Evolutionary conservation across 257 asterid genomes (phyloP).

Genomic region (Solanum microdontum): DNA sequence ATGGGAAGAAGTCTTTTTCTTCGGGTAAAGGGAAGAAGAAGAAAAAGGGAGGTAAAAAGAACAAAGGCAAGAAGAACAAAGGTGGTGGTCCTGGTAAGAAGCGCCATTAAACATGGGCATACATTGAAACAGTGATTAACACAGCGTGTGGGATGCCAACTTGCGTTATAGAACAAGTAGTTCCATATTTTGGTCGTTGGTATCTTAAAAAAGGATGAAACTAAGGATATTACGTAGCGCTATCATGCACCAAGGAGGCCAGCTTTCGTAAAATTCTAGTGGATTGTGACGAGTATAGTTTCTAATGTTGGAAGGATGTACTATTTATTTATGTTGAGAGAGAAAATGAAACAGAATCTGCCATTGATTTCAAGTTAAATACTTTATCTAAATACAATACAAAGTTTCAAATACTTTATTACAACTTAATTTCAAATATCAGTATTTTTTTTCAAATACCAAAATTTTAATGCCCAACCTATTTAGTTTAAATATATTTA

Average conservation of each 20-base stretch:
- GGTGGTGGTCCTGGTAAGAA: conserved; percentile 42
- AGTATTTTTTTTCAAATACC: not conserved
- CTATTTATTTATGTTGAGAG: not conserved
- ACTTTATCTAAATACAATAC: not conserved
- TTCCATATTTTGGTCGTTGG: not conserved
- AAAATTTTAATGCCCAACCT: not conserved
- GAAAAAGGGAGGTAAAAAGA: conserved; percentile 46
- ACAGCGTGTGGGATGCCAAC: not conserved
- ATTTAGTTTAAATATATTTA: not conserved
- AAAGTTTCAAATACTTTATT: not conserved
- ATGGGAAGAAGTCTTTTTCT: conserved; percentile 1
- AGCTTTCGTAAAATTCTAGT: not conserved
- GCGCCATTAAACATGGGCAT: conserved; percentile 22
- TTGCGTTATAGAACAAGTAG: not conserved
- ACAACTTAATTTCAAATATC: not conserved
- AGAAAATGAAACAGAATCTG: not conserved
- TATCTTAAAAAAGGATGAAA: not conserved
- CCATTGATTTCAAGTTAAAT: not conserved
- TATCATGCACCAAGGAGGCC: not conserved
- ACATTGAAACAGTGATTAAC: not conserved
- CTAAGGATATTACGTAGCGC: not conserved
- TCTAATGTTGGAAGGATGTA: not conserved
- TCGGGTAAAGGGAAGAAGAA: conserved; percentile 40
- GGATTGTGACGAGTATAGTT: not conserved
- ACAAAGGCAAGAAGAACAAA: conserved; percentile 34